phyloP scores from a whole-genome alignment of 2,329 filamentous ascomycete species.

The Trematosphaeria pertusa region DNA sequence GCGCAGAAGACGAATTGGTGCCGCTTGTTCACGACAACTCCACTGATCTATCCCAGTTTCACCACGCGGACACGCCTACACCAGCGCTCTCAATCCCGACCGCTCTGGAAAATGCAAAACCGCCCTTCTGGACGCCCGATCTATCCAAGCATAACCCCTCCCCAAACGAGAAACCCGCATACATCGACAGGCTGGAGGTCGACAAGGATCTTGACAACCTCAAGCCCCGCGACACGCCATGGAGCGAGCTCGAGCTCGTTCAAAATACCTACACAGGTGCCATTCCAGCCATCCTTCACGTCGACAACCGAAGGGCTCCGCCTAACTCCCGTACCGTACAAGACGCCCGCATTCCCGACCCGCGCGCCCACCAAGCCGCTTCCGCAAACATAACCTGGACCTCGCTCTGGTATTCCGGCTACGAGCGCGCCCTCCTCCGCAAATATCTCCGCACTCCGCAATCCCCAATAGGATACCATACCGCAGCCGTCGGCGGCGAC shows the following conservation, averaged over 20 bases:
- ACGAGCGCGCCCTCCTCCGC: conserved; percentile 58
- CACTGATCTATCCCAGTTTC: conserved; percentile 46
- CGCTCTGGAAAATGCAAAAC: conserved; percentile 30
- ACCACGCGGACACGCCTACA: conserved; percentile 34
- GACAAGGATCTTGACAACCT: conserved; percentile 50
- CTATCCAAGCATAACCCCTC: conserved; percentile 31
- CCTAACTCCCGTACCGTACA: background rate
- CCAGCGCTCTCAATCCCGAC: conserved; percentile 50
- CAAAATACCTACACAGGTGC: conserved; percentile 58
- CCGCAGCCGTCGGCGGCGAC: conserved; percentile 55
- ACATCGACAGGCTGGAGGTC: conserved; percentile 38
- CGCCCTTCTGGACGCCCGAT: conserved; percentile 42
- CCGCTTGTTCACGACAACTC: conserved; percentile 39
- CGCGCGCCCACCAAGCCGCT: conserved; percentile 22
- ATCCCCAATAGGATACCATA: conserved; percentile 52
- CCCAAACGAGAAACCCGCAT: conserved; percentile 35
- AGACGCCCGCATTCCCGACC: conserved; percentile 42
- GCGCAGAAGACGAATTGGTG: conserved; percentile 34
- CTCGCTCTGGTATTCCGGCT: conserved; percentile 58
- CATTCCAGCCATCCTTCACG: conserved; percentile 54
- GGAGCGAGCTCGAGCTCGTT: conserved; percentile 53
- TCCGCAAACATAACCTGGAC: conserved; percentile 47
- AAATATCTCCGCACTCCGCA: conserved; percentile 56
- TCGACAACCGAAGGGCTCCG: conserved; percentile 27
- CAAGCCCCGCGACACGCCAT: conserved; percentile 50